These are phyloP conservation scores for Neurospora sublineolata DNA, from an alignment of 495 filamentous ascomycete species.

Conservation along the genomic window DNA sequence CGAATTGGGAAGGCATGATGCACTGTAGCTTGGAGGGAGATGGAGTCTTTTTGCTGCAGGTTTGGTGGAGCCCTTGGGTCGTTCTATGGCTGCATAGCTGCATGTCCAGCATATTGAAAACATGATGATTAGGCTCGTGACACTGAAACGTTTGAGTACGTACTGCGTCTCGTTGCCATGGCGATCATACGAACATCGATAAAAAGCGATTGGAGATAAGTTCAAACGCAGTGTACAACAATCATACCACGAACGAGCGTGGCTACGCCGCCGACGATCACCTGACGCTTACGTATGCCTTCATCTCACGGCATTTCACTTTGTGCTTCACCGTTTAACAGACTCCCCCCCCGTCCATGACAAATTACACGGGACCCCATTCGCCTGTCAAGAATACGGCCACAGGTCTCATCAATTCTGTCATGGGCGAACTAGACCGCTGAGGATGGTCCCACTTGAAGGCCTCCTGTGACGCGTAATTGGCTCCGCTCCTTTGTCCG, in stretches of 20 bases:
- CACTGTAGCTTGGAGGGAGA: background rate
- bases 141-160: too few relatives aligned
- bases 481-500: background rate
- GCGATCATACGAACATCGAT: background rate
- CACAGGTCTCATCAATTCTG: background rate
- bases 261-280: background rate
- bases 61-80: background rate
- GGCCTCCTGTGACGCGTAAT: background rate
- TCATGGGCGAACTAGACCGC: background rate
- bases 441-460: background rate
- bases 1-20: background rate
- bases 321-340: background rate
- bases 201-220: background rate
- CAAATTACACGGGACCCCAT: background rate
- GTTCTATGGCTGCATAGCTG: background rate
- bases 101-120: background rate
- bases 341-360: background rate
- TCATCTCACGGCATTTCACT: background rate
- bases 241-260: background rate
- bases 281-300: background rate
- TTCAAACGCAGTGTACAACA: background rate
- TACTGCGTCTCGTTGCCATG: background rate
- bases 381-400: background rate
- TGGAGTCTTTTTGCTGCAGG: background rate
- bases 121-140: background rate